A percentile compares a stretch with the other conserved stretches of the same genome.
These are phyloP conservation scores for Juglanconis oblonga DNA, from an alignment of 2,329 filamentous ascomycete genomes.

Conservation along the genomic window DNA sequence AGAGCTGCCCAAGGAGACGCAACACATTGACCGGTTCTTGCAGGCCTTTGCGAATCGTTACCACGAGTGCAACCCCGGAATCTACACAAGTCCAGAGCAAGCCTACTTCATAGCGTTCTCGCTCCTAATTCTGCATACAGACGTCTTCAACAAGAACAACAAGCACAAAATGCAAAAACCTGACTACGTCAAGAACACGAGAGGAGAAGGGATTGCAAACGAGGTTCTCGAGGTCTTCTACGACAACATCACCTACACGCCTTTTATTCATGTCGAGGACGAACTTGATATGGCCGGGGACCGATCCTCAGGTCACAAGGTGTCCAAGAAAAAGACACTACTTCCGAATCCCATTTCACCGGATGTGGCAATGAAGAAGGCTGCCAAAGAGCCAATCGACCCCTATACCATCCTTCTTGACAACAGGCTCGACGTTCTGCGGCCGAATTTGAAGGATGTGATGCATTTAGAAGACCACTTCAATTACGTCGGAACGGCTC, in stretches of 20 bases:
- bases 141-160: conserved; percentile 99
- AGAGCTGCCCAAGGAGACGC: conserved; percentile 92
- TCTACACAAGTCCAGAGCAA: conserved; percentile 86
- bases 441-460: conserved; percentile 86
- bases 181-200: conserved; percentile 94
- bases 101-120: conserved; percentile 99
- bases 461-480: conserved; percentile 92
- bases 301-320: conserved; percentile 67
- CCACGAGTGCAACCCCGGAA: conserved; percentile 96
- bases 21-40: conserved; percentile 93
- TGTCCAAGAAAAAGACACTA: conserved; percentile 62
- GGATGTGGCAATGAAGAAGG: conserved; percentile 59
- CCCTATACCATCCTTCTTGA: conserved; percentile 95
- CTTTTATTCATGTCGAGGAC: conserved; percentile 96
- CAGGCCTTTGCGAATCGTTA: conserved; percentile 96
- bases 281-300: conserved; percentile 78
- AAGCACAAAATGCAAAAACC: conserved; percentile 97
- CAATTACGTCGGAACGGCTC: conserved; percentile 75
- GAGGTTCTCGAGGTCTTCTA: conserved; percentile 96
- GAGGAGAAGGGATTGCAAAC: conserved; percentile 86
- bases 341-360: conserved; percentile 59
- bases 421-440: conserved; percentile 75
- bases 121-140: conserved; percentile 91
- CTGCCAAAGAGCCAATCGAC: conserved; percentile 81
- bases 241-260: conserved; percentile 97